Base-by-base conservation (phyloP, 306 rosid genomes). In the Bauhinia variegata region DNA sequence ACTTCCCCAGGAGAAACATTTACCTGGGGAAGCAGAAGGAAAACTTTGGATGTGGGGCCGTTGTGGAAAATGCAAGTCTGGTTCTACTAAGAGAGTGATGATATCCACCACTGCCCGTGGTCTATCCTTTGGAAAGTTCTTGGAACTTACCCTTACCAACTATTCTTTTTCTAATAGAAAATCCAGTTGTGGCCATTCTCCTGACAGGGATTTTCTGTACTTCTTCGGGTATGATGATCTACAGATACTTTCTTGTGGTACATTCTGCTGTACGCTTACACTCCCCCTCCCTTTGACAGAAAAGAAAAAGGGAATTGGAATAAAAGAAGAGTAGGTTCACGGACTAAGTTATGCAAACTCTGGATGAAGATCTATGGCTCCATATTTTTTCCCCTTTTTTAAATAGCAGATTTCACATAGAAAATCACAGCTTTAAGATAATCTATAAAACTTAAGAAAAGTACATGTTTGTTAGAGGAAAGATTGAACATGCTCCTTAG, bases 1-100 rank as follows among this genome's bases (percentile, higher is more conserved):
- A 42, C 83, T 88, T 68, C 78, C 76, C 13, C 14, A 16, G 43
- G 82, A 53, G 68, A 60, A 41, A 70, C 18, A 15, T 69, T 84
- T 95, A 80, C 83, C 85, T 23, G 95, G 99, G 66, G 84, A 82
- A 74, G 85, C 72, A 17, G 95, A 88, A 60, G 88, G 97, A 58
- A 91, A 86, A 67, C 84, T 95, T 74, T 95, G 99, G 99, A 95
- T 95, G 99, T 95, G 99, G 99, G 87, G 99, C 72, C 87, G 86
- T 46, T 90, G 97, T 78, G 83, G 89, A 62, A 88, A 80, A 81
- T 90, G 99, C 87, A 85, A 77, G 77, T 68, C 79, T 74, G 59
- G 70, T 44, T 78, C 84, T 70, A 80, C 97, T 34, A 91, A 88
- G 71, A 82, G 96, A 82, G 97, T 90, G 38, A 62, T 91, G 85